Percentiles rank a stretch among this genome's conserved stretches.
These are phyloP conservation scores for Apostasia shenzhenica DNA, from an alignment of 106 monocot genomes.

Conservation along the genomic window DNA sequence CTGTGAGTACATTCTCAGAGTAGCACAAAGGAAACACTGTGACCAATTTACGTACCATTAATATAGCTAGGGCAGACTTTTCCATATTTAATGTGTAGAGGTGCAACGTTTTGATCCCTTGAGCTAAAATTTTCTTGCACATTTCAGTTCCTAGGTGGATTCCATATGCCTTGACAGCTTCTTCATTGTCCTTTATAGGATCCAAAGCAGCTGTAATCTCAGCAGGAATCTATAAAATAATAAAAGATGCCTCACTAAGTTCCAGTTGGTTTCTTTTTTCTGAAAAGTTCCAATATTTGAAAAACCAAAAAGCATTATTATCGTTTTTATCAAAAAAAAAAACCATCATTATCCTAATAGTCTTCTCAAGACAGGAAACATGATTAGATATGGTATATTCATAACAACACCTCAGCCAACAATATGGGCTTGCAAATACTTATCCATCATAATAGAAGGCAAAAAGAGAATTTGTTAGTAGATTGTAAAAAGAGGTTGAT, in stretches of 20 bases:
- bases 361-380: too few species aligned
- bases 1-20: slow-evolving; percentile 3
- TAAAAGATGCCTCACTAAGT: neutral
- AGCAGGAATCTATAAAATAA: slow-evolving; percentile 42
- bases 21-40: neutral
- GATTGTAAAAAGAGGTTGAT: too few species aligned
- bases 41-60: slow-evolving; percentile 43
- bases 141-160: slow-evolving; percentile 92
- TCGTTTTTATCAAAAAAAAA: too few species aligned
- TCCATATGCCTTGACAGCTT: slow-evolving; percentile 88
- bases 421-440: too few species aligned
- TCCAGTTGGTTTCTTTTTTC: neutral
- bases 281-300: too few species aligned
- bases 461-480: too few species aligned
- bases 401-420: too few species aligned
- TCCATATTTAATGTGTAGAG: slow-evolving; percentile 96
- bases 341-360: too few species aligned
- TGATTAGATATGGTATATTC: too few species aligned
- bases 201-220: slow-evolving; percentile 77
- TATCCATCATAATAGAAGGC: too few species aligned
- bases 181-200: slow-evolving; percentile 90
- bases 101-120: slow-evolving; percentile 84
- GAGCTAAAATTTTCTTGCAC: slow-evolving; percentile 90
- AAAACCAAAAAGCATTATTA: too few species aligned
- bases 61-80: slow-evolving; percentile 85